A percentile compares a stretch with the other conserved stretches of the same genome.
phyloP scores from a whole-genome alignment of 768 basidiomycete species.

The Podaxis sp. region DNA sequence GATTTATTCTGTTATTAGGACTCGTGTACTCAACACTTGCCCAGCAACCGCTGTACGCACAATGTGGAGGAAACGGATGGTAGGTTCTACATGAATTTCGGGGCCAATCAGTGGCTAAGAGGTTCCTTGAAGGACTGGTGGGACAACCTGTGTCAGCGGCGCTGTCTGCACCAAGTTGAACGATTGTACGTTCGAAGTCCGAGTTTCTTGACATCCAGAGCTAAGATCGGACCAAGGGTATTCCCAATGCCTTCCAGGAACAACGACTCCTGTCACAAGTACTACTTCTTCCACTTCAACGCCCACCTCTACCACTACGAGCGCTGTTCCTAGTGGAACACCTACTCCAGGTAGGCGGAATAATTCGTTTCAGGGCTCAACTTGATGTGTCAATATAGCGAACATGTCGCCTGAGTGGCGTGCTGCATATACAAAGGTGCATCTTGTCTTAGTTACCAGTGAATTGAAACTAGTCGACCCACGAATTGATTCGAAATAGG shows the following conservation, averaged over 20 bases:
- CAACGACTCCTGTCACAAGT: constrained; percentile 23
- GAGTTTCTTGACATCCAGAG: not conserved
- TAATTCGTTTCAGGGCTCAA: not conserved
- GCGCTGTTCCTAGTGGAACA: constrained; percentile 19
- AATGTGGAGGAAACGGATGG: constrained; percentile 52
- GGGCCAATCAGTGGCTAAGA: not conserved
- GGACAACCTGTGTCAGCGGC: constrained; percentile 43
- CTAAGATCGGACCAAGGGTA: constrained; percentile 31
- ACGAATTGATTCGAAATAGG: constrained; percentile 24
- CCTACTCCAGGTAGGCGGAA: constrained; percentile 13
- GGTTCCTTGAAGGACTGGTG: constrained; percentile 34
- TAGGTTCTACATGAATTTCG: constrained; percentile 16
- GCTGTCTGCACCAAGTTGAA: constrained; percentile 40
- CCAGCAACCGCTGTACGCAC: constrained; percentile 37
- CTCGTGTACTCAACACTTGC: constrained; percentile 23
- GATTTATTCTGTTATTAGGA: constrained; percentile 14
- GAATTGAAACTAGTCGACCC: not conserved
- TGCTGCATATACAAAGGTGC: constrained; percentile 49
- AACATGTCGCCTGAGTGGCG: constrained; percentile 49
- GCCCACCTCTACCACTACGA: constrained; percentile 18
- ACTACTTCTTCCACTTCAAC: constrained; percentile 17
- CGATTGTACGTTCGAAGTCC: constrained; percentile 29
- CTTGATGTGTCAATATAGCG: constrained; percentile 17
- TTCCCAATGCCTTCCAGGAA: constrained; percentile 45
- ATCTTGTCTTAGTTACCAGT: not conserved